These are phyloP conservation scores for Talaromyces borbonicus DNA, from an alignment of 495 filamentous ascomycete species.

Conservation along the genomic window DNA sequence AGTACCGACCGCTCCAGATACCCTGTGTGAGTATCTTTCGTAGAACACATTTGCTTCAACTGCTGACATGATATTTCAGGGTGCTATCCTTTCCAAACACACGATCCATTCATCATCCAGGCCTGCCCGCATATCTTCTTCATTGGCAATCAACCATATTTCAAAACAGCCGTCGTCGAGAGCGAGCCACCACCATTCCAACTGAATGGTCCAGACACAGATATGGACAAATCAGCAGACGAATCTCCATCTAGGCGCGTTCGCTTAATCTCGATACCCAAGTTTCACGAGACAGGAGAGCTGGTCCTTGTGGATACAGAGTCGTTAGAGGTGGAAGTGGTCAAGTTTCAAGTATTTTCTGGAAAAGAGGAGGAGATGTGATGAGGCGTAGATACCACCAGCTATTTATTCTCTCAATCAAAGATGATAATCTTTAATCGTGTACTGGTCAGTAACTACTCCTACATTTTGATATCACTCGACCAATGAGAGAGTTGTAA, in stretches of 20 bases:
- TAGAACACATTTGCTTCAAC: not conserved
- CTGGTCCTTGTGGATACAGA: slow-evolving; percentile 81
- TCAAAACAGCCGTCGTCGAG: slow-evolving; percentile 64
- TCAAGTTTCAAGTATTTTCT: slow-evolving; percentile 52
- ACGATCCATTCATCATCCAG: slow-evolving; percentile 77
- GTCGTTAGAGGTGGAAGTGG: slow-evolving; percentile 64
- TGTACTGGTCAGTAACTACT: too few relatives aligned
- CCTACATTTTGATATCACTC: too few relatives aligned
- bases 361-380: slow-evolving; percentile 34
- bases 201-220: slow-evolving; percentile 27
- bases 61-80: slow-evolving; percentile 37
- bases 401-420: too few relatives aligned
- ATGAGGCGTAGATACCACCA: slow-evolving; percentile 5
- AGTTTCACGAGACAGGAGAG: slow-evolving; percentile 69
- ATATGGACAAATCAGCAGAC: slow-evolving; percentile 30
- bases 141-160: slow-evolving; percentile 75
- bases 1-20: slow-evolving; percentile 96
- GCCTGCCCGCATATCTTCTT: slow-evolving; percentile 87
- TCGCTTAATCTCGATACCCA: slow-evolving; percentile 68
- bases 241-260: slow-evolving; percentile 52
- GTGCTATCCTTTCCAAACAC: slow-evolving; percentile 89
- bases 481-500: not conserved
- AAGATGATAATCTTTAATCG: too few relatives aligned
- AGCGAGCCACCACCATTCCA: slow-evolving; percentile 28
- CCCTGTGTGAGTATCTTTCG: slow-evolving; percentile 59